Evolutionary conservation across 495 filamentous ascomycete species (phyloP).

Genomic region (Annulohypoxylon stygium): DNA sequence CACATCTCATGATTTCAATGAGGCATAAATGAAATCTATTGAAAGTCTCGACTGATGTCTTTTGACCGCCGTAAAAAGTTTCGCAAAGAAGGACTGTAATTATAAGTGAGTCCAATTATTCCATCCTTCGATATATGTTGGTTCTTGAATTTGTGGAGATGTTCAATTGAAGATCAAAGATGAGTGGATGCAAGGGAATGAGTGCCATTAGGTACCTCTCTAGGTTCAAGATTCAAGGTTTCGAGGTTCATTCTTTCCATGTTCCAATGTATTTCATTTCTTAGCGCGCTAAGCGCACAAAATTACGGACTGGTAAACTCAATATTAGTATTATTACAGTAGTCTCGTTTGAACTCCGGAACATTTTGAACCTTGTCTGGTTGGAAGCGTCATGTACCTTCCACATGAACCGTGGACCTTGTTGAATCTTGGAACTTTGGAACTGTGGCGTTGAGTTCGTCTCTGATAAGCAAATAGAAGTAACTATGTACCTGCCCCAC

Average conservation of each 20-base stretch:
- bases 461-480: neutral
- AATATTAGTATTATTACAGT: neutral
- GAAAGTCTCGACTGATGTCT: neutral
- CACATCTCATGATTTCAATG: neutral
- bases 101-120: neutral
- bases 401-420: neutral
- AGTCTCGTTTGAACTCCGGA: neutral
- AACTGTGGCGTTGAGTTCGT: conserved; percentile 1
- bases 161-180: neutral
- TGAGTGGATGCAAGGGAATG: neutral
- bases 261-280: neutral
- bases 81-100: neutral
- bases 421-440: neutral
- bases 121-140: neutral
- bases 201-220: neutral
- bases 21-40: neutral
- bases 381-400: neutral
- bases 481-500: neutral
- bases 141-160: neutral
- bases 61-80: neutral
- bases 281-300: conserved; percentile 10
- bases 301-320: neutral
- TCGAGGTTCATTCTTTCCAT: too few relatives aligned
- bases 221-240: neutral
- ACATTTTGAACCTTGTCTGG: neutral